Base-by-base conservation (phyloP, 371 early-diverging fungal genomes). In the Chytridium lagenaria region DNA sequence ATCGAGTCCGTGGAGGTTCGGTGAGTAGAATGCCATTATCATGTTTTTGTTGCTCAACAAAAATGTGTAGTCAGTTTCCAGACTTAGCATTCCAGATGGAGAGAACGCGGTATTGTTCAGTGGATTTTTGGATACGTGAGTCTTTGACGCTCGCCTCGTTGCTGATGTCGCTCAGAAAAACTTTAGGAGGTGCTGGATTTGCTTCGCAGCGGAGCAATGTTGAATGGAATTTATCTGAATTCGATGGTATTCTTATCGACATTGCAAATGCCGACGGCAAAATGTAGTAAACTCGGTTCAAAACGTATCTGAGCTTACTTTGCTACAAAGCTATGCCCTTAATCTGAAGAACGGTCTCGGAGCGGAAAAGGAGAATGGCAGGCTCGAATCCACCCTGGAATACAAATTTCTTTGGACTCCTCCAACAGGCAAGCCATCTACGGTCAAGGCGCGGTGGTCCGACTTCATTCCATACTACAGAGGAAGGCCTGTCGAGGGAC, bases 1-100 rank as follows among this genome's bases (percentile, higher is more conserved):
- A 52, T 26, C 55, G 55, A 22, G 55, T 52, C 26, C 55, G 55
- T 52, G 55, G 55, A n/a, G 55, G 55, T 15, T 52, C 55, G 55
- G 55, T 52, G 26, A 52, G 12, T 52, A 5, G n/a, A 12, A 52
- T 26, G 26, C 23, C 12, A 5, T 7, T n/a, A 26, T 15, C 55
- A 26, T n/a, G 55, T n/a, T 5, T 26, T 5, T 26, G 26, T 52
- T 12, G n/a, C 23, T 22, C 5, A 52, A 12, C 5, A 52, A 23
- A 26, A 52, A 10, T 26, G 26, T n/a, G 23, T n/a, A 52, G 55
- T 52, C 55, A 26, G n/a, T n/a, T n/a, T 52, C 55, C n/a, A 5
- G 5, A 12, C 26, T 52, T 5, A 52, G 5, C n/a, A 23, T 52
- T 7, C 16, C 5, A 5, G 5, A 12, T 26, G 55, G 23, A 23